Conservation (phyloP, 352 stramenopile species). For the Globisporangium megalacanthum region DNA sequence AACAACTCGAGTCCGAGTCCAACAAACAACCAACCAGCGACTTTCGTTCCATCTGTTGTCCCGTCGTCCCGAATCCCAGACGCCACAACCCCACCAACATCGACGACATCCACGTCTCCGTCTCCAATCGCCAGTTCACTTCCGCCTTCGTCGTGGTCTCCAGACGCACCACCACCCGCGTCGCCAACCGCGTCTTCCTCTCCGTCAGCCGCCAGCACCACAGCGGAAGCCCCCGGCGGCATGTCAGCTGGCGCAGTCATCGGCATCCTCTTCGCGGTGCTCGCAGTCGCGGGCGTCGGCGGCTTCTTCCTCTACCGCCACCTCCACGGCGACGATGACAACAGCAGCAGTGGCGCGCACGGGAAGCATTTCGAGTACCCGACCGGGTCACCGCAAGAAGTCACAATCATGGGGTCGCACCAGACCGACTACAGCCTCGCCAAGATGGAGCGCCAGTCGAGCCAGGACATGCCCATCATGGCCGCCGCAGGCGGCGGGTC, state of each 20-base stretch:
- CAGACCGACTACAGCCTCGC: constrained; percentile 20
- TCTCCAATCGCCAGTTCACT: too few species aligned
- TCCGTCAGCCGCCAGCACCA: not conserved
- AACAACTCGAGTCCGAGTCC: too few species aligned
- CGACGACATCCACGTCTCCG: too few species aligned
- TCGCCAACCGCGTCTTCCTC: not conserved
- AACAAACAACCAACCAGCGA: too few species aligned
- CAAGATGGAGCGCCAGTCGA: constrained; percentile 18
- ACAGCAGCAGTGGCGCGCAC: not conserved
- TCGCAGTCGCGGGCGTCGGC: constrained; percentile 24
- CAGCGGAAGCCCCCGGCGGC: constrained; percentile 7
- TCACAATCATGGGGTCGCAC: constrained; percentile 16
- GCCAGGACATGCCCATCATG: constrained; percentile 18
- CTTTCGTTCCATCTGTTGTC: too few species aligned
- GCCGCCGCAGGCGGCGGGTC: not conserved
- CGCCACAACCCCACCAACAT: too few species aligned
- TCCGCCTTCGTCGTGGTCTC: too few species aligned
- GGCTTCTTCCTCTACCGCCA: constrained; percentile 38
- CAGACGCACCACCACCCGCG: too few species aligned
- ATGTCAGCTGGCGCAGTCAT: constrained; percentile 40
- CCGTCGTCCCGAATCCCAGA: too few species aligned
- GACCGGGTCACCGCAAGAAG: constrained; percentile 14
- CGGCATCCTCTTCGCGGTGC: constrained; percentile 35
- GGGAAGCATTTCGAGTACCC: constrained; percentile 29
- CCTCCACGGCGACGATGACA: constrained; percentile 21